A percentile compares a stretch with the other conserved stretches of the same genome.
phyloP scores from a whole-genome alignment of 129 eudicot genomes.

The Flaveria sonorensis region DNA sequence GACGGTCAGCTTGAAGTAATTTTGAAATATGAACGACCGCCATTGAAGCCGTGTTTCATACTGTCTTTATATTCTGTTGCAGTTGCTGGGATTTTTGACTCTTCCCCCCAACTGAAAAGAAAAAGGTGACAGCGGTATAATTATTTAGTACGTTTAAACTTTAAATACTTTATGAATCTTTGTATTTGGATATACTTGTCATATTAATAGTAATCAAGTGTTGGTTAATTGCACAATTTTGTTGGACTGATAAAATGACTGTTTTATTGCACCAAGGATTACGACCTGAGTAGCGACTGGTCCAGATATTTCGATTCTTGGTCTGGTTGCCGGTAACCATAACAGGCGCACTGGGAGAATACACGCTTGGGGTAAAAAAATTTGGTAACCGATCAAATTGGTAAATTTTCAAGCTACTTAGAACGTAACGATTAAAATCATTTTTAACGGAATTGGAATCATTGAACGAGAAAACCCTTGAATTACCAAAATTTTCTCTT shows the following conservation, averaged over 20 bases:
- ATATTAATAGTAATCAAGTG: not conserved
- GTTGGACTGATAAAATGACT: not conserved
- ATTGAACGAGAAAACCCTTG: too few species aligned
- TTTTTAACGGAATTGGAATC: too few species aligned
- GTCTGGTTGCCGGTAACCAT: too few species aligned
- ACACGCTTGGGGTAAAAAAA: too few species aligned
- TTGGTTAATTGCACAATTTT: not conserved
- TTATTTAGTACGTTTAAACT: not conserved
- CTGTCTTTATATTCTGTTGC: not conserved
- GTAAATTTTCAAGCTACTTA: too few species aligned
- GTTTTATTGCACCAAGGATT: not conserved
- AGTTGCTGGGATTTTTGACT: conserved; percentile 20
- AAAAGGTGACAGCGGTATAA: not conserved
- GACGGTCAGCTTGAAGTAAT: not conserved
- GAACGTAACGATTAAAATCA: too few species aligned
- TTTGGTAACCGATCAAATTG: too few species aligned
- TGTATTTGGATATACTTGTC: not conserved
- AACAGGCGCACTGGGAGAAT: too few species aligned
- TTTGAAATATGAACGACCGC: not conserved
- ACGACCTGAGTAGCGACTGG: too few species aligned
- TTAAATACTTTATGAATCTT: not conserved
- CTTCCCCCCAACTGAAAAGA: not conserved
- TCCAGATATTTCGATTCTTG: too few species aligned
- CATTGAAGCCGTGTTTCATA: not conserved
- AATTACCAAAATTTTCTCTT: too few species aligned